These are phyloP conservation scores for Aspergillus vadensis DNA, from an alignment of 2,329 filamentous ascomycete species.

Conservation along the genomic window DNA sequence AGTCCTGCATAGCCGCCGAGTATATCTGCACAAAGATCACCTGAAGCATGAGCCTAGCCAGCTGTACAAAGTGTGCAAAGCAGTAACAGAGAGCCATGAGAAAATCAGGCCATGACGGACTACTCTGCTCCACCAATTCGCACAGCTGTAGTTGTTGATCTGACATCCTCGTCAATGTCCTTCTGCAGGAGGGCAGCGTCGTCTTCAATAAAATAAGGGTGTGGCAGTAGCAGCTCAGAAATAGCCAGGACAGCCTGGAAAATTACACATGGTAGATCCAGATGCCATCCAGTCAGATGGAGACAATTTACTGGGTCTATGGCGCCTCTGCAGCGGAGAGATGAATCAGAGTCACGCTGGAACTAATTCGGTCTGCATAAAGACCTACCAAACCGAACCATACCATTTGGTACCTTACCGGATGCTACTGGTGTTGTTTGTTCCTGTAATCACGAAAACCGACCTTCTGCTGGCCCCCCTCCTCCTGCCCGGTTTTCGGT, in stretches of 20 bases:
- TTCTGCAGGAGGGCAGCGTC: neutral
- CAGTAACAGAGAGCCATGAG: neutral
- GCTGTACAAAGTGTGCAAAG: neutral
- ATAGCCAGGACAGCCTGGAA: neutral
- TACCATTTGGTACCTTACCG: neutral
- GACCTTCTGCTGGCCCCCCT: neutral
- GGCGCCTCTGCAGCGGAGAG: neutral
- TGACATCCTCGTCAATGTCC: neutral
- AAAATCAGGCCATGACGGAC: neutral
- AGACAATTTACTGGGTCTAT: constrained; percentile 1
- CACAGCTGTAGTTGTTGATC: neutral
- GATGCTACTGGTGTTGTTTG: neutral
- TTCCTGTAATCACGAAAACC: neutral
- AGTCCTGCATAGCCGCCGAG: neutral
- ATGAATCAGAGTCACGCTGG: neutral
- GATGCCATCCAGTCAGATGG: neutral
- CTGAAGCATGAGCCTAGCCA: neutral
- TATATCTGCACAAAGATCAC: neutral
- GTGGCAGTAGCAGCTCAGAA: neutral
- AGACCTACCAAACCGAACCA: neutral
- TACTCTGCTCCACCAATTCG: constrained; percentile 1
- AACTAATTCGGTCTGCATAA: neutral
- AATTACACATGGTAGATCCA: neutral
- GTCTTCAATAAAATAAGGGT: neutral
- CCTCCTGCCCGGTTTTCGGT: constrained; percentile 19